Base-by-base conservation (phyloP, 495 filamentous ascomycete genomes). In the Viridothelium virens region DNA sequence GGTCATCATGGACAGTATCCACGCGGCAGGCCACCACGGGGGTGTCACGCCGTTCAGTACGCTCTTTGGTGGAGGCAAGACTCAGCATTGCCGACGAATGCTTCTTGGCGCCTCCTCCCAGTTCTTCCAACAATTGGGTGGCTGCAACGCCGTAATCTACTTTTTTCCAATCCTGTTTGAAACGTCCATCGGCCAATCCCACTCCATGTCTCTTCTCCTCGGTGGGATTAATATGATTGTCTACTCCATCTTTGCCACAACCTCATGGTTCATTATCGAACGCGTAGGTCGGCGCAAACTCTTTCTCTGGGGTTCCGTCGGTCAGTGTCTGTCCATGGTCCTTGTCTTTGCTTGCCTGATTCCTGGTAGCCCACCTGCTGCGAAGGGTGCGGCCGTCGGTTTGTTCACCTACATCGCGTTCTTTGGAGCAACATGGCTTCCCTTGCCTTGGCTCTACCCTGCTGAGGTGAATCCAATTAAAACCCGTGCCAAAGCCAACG, bases 61-160 rank as follows among this genome's bases (percentile, higher is more conserved):
- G 14, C 78, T 88, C 3, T 81, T 87, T 69, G 86, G 84, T 3
- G 76, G 77, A 66, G 86, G 85, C 63, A 86, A 84, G 72, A 87
- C 84, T 0, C 86, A 88, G 71, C 84, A 88, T 69, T 82, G 87
- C 73, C 83, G 85, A 7, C 82, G 86, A 39, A 81, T 88, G 75
- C 63, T 86, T 10, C 78, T 89, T 25, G 87, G 86, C 2, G 74
- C 82, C 36, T 81, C 82, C 68, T 81, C 83, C 66, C 80, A 89
- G 80, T 82, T 93, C 70, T 89, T 92, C 81, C 90, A 93, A 77
- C 90, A 94, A 70, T 80, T 91, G 66, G 85, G 85, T 64, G 85
- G 86, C 46, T 91, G 88, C 76, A 92, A 92, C 66, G 89, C 89
- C 12, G 87, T 90, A 69, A 92, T 91, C 72, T 94, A 94, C 80